Conservation (phyloP, 73 alveolate genomes). For the Blepharisma japonicum region DNA sequence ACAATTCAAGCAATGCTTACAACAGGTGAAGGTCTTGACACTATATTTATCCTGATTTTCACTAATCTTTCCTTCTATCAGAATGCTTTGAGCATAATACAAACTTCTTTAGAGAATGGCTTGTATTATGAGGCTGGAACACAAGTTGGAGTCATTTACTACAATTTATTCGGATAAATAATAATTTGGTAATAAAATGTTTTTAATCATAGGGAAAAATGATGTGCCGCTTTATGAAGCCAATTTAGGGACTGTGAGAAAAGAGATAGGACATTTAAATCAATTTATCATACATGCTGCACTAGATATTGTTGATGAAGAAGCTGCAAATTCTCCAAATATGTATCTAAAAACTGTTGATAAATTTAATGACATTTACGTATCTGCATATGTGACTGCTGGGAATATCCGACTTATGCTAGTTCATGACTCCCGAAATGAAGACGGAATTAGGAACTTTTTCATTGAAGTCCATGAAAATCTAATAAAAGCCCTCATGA, state of each 20-base stretch:
- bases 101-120: too few relatives aligned
- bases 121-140: too few relatives aligned
- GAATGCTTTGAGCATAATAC: too few relatives aligned
- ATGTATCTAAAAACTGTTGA: constrained; percentile 28
- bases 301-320: constrained; percentile 30
- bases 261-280: constrained; percentile 25
- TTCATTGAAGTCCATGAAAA: constrained; percentile 31
- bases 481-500: constrained; percentile 27
- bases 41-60: too few relatives aligned
- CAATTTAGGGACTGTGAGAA: constrained; percentile 29
- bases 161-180: too few relatives aligned
- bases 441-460: constrained; percentile 23
- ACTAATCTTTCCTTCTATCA: too few relatives aligned
- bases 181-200: constrained; percentile 12
- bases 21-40: too few relatives aligned
- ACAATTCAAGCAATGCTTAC: too few relatives aligned
- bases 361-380: constrained; percentile 22
- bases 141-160: too few relatives aligned
- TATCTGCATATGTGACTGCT: constrained; percentile 31
- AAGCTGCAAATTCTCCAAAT: constrained; percentile 2
- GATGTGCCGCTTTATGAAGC: constrained; percentile 34
- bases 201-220: constrained; percentile 26
- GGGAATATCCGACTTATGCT: constrained; percentile 30
- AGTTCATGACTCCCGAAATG: constrained; percentile 24
- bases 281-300: constrained; percentile 36